These are phyloP conservation scores for Malus hybrid DNA, from an alignment of 331 rosid genomes.

Conservation along the genomic window DNA sequence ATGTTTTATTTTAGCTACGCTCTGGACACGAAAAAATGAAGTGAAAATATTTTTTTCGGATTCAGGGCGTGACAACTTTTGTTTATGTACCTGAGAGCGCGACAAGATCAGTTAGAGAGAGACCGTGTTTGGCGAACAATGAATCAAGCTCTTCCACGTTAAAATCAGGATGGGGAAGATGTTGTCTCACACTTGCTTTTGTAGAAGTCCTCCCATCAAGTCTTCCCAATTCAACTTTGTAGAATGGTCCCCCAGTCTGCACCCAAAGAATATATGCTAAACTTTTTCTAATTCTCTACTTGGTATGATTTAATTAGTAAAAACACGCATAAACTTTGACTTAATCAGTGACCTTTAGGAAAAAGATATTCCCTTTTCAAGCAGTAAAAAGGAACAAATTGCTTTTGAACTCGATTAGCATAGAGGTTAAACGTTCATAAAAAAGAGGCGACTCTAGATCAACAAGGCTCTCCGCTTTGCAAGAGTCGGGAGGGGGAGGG, in stretches of 20 bases:
- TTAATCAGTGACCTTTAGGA: not conserved
- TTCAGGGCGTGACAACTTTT: not conserved
- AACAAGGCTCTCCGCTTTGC: too few relatives aligned
- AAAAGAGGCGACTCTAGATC: too few relatives aligned
- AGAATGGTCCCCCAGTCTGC: constrained; percentile 89
- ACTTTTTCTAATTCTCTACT: too few relatives aligned
- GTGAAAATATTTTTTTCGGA: too few relatives aligned
- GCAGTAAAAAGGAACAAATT: not conserved
- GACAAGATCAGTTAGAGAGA: constrained; percentile 46
- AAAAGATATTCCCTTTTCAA: not conserved
- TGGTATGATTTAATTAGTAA: too few relatives aligned
- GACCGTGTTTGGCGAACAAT: constrained; percentile 70
- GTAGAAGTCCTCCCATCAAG: constrained; percentile 66
- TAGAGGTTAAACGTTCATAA: not conserved
- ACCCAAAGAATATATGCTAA: not conserved
- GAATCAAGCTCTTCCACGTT: constrained; percentile 27
- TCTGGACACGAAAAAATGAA: too few relatives aligned
- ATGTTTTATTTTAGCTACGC: too few relatives aligned
- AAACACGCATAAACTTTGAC: not conserved
- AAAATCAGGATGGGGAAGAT: constrained; percentile 58
- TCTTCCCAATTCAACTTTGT: constrained; percentile 73
- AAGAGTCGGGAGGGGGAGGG: too few relatives aligned
- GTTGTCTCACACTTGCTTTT: constrained; percentile 44
- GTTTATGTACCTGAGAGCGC: constrained; percentile 68
- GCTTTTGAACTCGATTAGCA: not conserved